Conservation (phyloP, 2,329 filamentous ascomycete species). For the Fusarium domesticum region DNA sequence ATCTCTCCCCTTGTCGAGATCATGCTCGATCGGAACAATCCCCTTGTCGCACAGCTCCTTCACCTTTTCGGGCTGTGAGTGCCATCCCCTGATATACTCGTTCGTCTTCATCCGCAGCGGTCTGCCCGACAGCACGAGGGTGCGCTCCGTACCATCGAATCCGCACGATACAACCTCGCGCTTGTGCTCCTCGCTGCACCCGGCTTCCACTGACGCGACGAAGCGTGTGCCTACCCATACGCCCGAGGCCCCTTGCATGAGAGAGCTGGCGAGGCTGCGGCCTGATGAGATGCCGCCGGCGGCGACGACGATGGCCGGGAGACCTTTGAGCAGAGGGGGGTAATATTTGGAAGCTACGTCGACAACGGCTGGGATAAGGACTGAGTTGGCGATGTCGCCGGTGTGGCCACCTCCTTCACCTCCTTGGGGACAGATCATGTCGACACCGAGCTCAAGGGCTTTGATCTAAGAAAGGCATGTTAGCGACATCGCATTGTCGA, state of each 20-base stretch:
- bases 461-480: slow-evolving; percentile 48
- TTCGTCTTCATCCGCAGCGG: slow-evolving; percentile 80
- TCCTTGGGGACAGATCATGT: slow-evolving; percentile 89
- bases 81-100: slow-evolving; percentile 80
- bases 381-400: slow-evolving; percentile 79
- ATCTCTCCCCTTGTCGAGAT: slow-evolving; percentile 78
- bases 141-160: slow-evolving; percentile 77
- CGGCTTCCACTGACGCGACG: slow-evolving; percentile 78
- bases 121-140: slow-evolving; percentile 76
- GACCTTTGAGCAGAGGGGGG: slow-evolving; percentile 65
- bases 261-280: slow-evolving; percentile 70
- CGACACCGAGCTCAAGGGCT: slow-evolving; percentile 80
- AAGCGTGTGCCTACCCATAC: slow-evolving; percentile 96
- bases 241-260: slow-evolving; percentile 85
- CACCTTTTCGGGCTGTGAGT: slow-evolving; percentile 70
- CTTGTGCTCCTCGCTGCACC: slow-evolving; percentile 79
- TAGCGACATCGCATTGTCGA: neutral
- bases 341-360: slow-evolving; percentile 74
- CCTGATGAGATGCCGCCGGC: slow-evolving; percentile 87
- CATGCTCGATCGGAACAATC: slow-evolving; percentile 75
- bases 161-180: slow-evolving; percentile 74
- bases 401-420: slow-evolving; percentile 94
- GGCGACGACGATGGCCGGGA: slow-evolving; percentile 76
- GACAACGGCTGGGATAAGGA: slow-evolving; percentile 82
- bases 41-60: slow-evolving; percentile 71